phyloP scores from a whole-genome alignment of 2,329 filamentous ascomycete genomes.

The Colletotrichum echinochloae region DNA sequence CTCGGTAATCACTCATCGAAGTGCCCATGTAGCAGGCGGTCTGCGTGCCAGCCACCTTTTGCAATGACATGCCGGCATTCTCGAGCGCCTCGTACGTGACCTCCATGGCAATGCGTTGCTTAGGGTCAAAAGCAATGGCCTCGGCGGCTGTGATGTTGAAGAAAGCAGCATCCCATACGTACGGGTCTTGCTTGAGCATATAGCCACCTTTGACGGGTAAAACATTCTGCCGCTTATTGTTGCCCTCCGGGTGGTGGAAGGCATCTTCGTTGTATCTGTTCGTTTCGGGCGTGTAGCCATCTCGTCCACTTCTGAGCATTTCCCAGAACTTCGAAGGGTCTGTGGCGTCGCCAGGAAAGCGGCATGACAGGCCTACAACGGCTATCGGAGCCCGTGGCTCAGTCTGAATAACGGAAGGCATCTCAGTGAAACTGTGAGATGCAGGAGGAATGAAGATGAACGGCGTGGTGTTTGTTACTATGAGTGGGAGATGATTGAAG shows the following conservation, averaged over 20 bases:
- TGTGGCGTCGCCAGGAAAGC: too few species aligned
- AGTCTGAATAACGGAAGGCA: too few species aligned
- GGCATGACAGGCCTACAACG: too few species aligned
- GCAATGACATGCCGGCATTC: conserved; percentile 39
- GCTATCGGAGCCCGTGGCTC: too few species aligned
- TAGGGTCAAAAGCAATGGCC: conserved; percentile 49
- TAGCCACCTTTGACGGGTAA: conserved; percentile 42
- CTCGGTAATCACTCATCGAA: conserved; percentile 41
- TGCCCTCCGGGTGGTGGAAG: conserved; percentile 6
- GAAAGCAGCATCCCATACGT: conserved; percentile 53
- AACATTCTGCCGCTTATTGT: conserved; percentile 15
- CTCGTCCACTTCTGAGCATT: too few species aligned
- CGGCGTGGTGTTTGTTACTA: too few species aligned
- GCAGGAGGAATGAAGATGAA: too few species aligned
- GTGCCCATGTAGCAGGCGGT: conserved; percentile 34
- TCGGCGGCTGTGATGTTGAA: conserved; percentile 55
- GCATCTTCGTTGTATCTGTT: conserved; percentile 16
- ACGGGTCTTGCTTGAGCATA: conserved; percentile 45
- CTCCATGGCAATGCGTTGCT: conserved; percentile 44
- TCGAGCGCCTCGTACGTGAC: conserved; percentile 43
- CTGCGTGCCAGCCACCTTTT: conserved; percentile 10
- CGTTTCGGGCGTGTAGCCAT: conserved; percentile 5
- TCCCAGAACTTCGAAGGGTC: too few species aligned
- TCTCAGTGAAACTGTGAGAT: too few species aligned
- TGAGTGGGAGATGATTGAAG: too few species aligned